Percentiles rank a stretch among this genome's conserved stretches.
Evolutionary conservation across 352 stramenopile species (phyloP).

Genomic region (Phytophthora aleatoria): DNA sequence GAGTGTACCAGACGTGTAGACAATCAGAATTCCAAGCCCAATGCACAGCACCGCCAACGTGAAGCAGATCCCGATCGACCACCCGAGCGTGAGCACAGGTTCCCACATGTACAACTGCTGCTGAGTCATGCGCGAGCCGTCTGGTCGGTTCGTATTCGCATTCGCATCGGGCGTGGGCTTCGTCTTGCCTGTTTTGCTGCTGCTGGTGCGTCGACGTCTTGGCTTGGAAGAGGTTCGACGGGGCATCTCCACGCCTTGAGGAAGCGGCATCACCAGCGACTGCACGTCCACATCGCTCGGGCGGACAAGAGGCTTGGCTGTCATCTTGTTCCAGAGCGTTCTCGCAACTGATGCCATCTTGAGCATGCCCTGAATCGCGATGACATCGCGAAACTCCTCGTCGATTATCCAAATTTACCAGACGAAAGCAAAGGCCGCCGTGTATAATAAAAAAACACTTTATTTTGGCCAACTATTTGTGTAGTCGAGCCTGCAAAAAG

Average conservation of each 20-base stretch:
- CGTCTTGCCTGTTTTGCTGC: slow-evolving; percentile 24
- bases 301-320: slow-evolving; percentile 31
- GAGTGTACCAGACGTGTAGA: slow-evolving; percentile 50
- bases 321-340: slow-evolving; percentile 29
- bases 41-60: slow-evolving; percentile 47
- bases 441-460: slow-evolving; percentile 31
- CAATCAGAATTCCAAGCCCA: slow-evolving; percentile 52
- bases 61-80: slow-evolving; percentile 62
- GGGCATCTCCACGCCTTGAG: slow-evolving; percentile 27
- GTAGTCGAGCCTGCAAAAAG: slow-evolving; percentile 1
- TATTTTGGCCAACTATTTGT: slow-evolving; percentile 27
- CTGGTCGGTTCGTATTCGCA: slow-evolving; percentile 51
- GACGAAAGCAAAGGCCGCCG: neutral
- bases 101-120: slow-evolving; percentile 78
- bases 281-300: slow-evolving; percentile 40
- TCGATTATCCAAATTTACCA: slow-evolving; percentile 3
- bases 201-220: slow-evolving; percentile 25
- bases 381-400: slow-evolving; percentile 19
- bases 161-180: slow-evolving; percentile 16
- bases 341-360: slow-evolving; percentile 20
- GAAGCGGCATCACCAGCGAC: slow-evolving; percentile 31
- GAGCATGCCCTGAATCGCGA: neutral
- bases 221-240: slow-evolving; percentile 9
- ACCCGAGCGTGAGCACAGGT: slow-evolving; percentile 71
- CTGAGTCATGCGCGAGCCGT: slow-evolving; percentile 61